Evolutionary conservation across 345 rosid genomes (phyloP).

Genomic region (Eucalyptus regnans): DNA sequence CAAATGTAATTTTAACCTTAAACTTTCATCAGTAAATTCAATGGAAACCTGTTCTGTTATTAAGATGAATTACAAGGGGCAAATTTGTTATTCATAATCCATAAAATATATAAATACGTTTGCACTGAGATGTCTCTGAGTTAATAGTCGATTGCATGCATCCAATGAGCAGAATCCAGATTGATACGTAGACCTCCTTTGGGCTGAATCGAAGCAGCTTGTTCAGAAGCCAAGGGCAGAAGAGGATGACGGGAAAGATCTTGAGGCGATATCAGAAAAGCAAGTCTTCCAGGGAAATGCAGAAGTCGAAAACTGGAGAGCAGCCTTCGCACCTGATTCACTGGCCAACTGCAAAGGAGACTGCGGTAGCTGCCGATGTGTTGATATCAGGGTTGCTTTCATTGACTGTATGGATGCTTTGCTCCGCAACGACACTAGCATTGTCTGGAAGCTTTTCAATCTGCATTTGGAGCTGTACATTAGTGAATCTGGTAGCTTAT

Average conservation of each 20-base stretch:
- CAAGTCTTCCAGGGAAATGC: constrained; percentile 71
- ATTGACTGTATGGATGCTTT: background rate
- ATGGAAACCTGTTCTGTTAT: background rate
- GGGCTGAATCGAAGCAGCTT: constrained; percentile 9
- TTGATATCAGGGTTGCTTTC: background rate
- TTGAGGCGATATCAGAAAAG: constrained; percentile 74
- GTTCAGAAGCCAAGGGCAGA: constrained; percentile 38
- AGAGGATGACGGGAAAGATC: constrained; percentile 82
- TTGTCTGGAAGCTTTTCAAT: background rate
- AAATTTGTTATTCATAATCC: background rate
- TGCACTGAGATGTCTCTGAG: background rate
- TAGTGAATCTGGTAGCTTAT: background rate
- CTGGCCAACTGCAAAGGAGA: constrained; percentile 89
- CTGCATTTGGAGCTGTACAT: background rate
- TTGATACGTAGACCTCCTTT: constrained; percentile 23
- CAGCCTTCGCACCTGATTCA: constrained; percentile 82
- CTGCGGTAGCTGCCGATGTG: constrained; percentile 86
- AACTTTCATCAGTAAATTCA: background rate
- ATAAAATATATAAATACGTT: background rate
- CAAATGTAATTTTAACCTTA: background rate
- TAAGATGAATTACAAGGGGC: background rate
- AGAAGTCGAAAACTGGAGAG: constrained; percentile 85
- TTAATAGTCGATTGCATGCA: background rate
- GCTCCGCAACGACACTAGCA: background rate
- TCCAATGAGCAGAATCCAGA: background rate